Percentiles rank a stretch among this genome's conserved stretches.
phyloP scores from a whole-genome alignment of 1,139 yeast genomes.

The Yamadazyma triangularis region DNA sequence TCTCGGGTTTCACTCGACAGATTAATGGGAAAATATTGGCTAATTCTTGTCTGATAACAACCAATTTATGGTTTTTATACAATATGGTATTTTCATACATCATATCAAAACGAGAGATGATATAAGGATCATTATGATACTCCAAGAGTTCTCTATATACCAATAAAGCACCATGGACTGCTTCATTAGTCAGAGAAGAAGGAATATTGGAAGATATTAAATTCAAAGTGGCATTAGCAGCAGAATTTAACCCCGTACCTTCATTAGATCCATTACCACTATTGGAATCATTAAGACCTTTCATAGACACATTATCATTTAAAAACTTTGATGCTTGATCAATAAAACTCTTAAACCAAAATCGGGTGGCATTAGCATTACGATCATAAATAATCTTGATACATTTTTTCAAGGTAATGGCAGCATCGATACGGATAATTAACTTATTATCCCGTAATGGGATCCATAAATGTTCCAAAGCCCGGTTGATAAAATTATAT shows the following conservation, averaged over 20 bases:
- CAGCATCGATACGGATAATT: constrained; percentile 77
- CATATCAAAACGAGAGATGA: constrained; percentile 56
- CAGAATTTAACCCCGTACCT: constrained; percentile 1
- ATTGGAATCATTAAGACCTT: constrained; percentile 1
- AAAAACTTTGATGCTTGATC: constrained; percentile 50
- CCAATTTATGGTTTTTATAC: constrained; percentile 73
- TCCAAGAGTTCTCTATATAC: constrained; percentile 80
- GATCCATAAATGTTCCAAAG: constrained; percentile 81
- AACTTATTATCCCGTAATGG: constrained; percentile 78
- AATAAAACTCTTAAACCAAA: constrained; percentile 71
- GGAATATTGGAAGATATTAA: constrained; percentile 20
- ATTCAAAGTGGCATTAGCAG: constrained; percentile 7
- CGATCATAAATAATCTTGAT: constrained; percentile 74
- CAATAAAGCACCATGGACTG: constrained; percentile 79
- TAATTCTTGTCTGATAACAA: constrained; percentile 76
- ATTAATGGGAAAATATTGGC: constrained; percentile 77
- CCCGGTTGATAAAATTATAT: constrained; percentile 72
- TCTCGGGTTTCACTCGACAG: constrained; percentile 72
- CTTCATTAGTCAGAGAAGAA: constrained; percentile 47
- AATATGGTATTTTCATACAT: constrained; percentile 73
- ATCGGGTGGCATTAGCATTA: constrained; percentile 64
- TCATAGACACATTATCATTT: constrained; percentile 19
- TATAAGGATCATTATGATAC: constrained; percentile 55
- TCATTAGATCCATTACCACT: constrained; percentile 1
- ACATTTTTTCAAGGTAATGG: constrained; percentile 74